These are phyloP conservation scores for Trypanosoma avium DNA, from an alignment of 208 protist genomes.

Conservation along the genomic window DNA sequence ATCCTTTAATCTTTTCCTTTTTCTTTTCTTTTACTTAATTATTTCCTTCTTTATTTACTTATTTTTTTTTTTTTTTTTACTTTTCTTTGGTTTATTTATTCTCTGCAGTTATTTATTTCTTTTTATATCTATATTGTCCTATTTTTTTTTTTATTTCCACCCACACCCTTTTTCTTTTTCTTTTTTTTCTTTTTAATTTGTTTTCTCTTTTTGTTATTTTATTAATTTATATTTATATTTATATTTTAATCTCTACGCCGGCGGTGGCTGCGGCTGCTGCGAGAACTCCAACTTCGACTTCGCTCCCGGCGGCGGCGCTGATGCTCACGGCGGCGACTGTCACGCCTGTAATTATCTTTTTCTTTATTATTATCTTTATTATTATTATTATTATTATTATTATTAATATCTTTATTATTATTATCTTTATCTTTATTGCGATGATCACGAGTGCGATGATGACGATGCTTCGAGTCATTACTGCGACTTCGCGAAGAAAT, in stretches of 20 bases:
- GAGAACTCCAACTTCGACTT: constrained; percentile 6
- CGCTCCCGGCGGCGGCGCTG: constrained; percentile 6
- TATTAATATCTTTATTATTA: not conserved
- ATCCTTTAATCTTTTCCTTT: constrained; percentile 5
- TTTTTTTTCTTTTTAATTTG: constrained; percentile 24
- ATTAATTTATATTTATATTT: constrained; percentile 1
- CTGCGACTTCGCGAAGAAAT: too few species aligned
- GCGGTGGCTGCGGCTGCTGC: constrained; percentile 27
- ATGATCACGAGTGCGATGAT: too few species aligned
- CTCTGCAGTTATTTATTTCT: not conserved
- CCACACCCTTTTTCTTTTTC: not conserved
- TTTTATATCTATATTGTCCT: not conserved
- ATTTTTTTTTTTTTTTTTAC: constrained; percentile 1
- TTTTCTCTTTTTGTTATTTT: constrained; percentile 20
- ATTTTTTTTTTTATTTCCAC: not conserved
- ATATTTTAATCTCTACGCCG: constrained; percentile 16
- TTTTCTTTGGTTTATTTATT: not conserved
- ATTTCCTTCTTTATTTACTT: not conserved
- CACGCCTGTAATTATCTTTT: constrained; percentile 10
- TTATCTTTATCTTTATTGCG: too few species aligned
- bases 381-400: not conserved
- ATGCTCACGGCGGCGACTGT: constrained; percentile 19
- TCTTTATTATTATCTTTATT: not conserved
- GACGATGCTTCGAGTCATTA: too few species aligned
- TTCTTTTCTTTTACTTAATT: constrained; percentile 9